Conservation (phyloP, 495 filamentous ascomycete species). For the Neurospora tetrasperma region DNA sequence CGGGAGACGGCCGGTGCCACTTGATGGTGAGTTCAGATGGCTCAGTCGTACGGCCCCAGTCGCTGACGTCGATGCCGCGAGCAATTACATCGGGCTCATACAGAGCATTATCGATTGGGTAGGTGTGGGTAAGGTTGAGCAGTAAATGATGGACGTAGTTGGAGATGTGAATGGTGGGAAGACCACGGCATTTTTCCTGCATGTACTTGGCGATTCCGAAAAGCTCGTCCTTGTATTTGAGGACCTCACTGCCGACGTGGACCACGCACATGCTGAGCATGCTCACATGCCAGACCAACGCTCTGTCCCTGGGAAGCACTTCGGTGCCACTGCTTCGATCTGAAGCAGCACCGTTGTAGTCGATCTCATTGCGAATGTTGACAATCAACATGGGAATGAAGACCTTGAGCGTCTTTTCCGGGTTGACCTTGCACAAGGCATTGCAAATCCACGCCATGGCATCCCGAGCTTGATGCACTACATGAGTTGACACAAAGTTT, state of each 20-base stretch:
- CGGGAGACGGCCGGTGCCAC: constrained; percentile 76
- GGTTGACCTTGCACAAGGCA: constrained; percentile 85
- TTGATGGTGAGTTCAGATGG: constrained; percentile 68
- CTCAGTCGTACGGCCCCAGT: constrained; percentile 69
- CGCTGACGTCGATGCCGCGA: constrained; percentile 45
- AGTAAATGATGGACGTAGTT: constrained; percentile 98
- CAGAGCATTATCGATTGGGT: constrained; percentile 76
- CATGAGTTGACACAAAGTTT: constrained; percentile 87
- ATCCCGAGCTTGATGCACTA: constrained; percentile 93
- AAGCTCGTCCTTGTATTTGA: constrained; percentile 78
- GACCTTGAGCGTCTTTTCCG: constrained; percentile 79
- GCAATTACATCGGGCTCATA: constrained; percentile 58
- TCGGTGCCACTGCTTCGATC: constrained; percentile 89
- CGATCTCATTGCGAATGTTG: constrained; percentile 92
- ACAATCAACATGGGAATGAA: constrained; percentile 82
- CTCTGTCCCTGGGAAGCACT: constrained; percentile 84
- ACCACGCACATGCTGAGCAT: constrained; percentile 98
- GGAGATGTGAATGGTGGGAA: constrained; percentile 88
- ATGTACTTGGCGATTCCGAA: constrained; percentile 90
- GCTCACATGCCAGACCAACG: constrained; percentile 92
- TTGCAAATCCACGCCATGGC: constrained; percentile 99
- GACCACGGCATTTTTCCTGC: constrained; percentile 87
- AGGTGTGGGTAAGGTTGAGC: constrained; percentile 90
- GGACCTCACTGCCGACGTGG: constrained; percentile 80
- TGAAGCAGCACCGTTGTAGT: constrained; percentile 93